Percentiles rank a stretch among this genome's conserved stretches.
Evolutionary conservation across 805 yeast genomes (phyloP).

Genomic region (Pichia cephalocereana): DNA sequence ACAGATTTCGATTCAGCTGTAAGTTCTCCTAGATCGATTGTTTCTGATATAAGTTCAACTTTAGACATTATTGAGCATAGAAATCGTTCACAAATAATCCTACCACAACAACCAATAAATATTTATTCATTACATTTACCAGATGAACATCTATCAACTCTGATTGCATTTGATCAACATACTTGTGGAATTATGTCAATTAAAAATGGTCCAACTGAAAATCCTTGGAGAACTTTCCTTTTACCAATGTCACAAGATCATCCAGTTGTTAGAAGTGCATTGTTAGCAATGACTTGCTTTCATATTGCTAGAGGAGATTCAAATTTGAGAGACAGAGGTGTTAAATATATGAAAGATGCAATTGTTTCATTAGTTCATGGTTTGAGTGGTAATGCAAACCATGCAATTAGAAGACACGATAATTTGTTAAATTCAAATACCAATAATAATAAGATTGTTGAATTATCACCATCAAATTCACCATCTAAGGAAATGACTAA

Average conservation of each 20-base stretch:
- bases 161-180: slow-evolving; percentile 33
- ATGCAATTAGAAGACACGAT: neutral
- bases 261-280: slow-evolving; percentile 50
- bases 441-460: neutral
- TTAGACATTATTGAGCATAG: slow-evolving; percentile 1
- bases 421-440: neutral
- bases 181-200: slow-evolving; percentile 52
- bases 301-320: slow-evolving; percentile 43
- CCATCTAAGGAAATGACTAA: neutral
- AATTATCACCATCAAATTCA: neutral
- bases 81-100: slow-evolving; percentile 11
- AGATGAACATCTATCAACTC: slow-evolving; percentile 23
- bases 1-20: neutral
- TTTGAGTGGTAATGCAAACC: slow-evolving; percentile 21
- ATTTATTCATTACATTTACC: slow-evolving; percentile 17
- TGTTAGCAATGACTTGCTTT: slow-evolving; percentile 59
- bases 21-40: slow-evolving; percentile 1
- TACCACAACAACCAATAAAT: slow-evolving; percentile 1
- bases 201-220: slow-evolving; percentile 53
- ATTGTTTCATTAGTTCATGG: slow-evolving; percentile 53
- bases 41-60: neutral
- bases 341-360: slow-evolving; percentile 49
- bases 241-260: slow-evolving; percentile 49
- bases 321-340: slow-evolving; percentile 39
- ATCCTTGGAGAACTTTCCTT: slow-evolving; percentile 56